Evolutionary conservation across 768 basidiomycete species (phyloP), one percentile per base, ranked within the genome.

Genomic region (Mrakia blollopis): DNA sequence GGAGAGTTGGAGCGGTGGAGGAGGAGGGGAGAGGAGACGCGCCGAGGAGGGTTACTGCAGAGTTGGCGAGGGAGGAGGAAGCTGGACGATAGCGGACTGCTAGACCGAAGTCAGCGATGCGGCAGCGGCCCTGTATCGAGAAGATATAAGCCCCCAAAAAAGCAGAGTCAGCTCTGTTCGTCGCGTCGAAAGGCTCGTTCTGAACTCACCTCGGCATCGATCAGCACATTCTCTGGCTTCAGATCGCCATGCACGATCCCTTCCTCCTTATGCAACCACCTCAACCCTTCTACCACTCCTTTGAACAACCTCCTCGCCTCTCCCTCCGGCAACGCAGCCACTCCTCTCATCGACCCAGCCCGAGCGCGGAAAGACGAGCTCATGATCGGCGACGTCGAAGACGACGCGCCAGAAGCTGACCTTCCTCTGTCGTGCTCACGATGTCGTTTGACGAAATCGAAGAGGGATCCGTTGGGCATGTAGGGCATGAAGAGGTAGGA

Each of bases 211-310:
- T 88, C 89, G 82, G 92, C 91, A 83, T 95, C 93, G 73, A 95
- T 90, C 61, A 98, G 88, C 69, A 98, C 89, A 85, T 99, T 99
- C 85, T 98, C 97, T 77, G 97, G 88, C 85, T 99, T 99, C 83
- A 99, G 86, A 85, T 99, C 97, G 80, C 94, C 88, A 85, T 99
- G 96, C 73, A 95, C 91, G 80, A 91, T 88, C 11, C 87, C 84
- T 8, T 81, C 83, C 70, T 82, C 81, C 75, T 84, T 83, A 41
- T 68, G 65, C 68, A 84, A 76, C 23, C 80, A 83, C 50, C 80
- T 65, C 10, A 84, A 81, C 10, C 83, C 84, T 8, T 78, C 79
- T n/a, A 83, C 83, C 18, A 84, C 81, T 1, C 82, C 84, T 1
- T 80, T 82, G 72, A 84, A 84, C 80, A 81, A 82, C 60, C 80